Evolutionary conservation across 139 green algal genomes (phyloP), one percentile per base, ranked within the genome.

Genomic region (Nannochloris sp.): DNA sequence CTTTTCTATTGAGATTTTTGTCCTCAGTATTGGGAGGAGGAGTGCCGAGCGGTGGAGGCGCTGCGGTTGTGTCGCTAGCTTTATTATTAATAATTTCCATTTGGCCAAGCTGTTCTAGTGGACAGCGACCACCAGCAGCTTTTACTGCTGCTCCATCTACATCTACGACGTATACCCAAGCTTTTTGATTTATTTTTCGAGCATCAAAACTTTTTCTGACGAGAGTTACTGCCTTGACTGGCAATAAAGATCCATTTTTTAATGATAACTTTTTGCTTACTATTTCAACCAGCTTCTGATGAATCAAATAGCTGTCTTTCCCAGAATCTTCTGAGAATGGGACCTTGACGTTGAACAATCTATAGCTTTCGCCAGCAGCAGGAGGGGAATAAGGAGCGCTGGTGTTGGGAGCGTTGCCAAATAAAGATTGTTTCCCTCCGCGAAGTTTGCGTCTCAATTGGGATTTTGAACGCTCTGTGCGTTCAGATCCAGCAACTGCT

Each of bases 101-200:
- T 34, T 39, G 25, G 5, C 54, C 48, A 0, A 45, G 30, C 2
- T 45, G 14, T 25, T 68, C 47, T 27, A 47, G 27, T 4, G 66
- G 37, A 23, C 38, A 70, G 32, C 9, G 24, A 0, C 53, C 38
- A n/a, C 68, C 63, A 7, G 68, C 61, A 7, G 62, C 46, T 31
- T 64, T 27, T 27, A 74, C 29, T 8, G 54, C 61, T 0, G 42
- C 35, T 0, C 64, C 61, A 9, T 66, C 45, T 24, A 91, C 80
- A 32, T 92, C 85, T 4, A 88, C 72, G 13, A 86, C 68, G 55
- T 92, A 92, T 14, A 72, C 64, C 56, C 78, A 92, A 12, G 27
- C n/a, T 47, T 80, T 82, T 42, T 23, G 14, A 36, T 39, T 19
- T n/a, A 14, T 25, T 10, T 53, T 37, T 13, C 77, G 64, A 12